Conservation (phyloP, 768 basidiomycete genomes). For the Phlegmacium glaucopus region DNA sequence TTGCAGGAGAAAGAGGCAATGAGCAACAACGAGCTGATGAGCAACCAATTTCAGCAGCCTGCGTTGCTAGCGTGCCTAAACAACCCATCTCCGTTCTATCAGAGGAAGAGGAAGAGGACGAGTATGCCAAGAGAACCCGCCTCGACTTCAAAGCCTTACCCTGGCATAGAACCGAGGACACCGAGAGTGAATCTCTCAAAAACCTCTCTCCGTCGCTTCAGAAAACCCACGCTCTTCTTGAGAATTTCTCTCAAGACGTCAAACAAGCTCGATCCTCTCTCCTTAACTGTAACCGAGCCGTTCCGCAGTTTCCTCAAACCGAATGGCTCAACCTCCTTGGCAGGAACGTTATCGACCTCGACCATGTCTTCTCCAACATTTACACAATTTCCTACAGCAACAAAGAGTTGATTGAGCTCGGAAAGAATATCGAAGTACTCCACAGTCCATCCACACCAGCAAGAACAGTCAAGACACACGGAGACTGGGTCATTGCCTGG, state of each 20-base stretch:
- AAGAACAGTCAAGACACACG: slow-evolving; percentile 8
- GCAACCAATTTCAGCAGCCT: too few species aligned
- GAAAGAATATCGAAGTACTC: neutral
- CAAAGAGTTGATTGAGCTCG: neutral
- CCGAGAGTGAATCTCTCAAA: too few species aligned
- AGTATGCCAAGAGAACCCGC: too few species aligned
- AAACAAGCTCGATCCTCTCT: slow-evolving; percentile 11
- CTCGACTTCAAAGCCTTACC: too few species aligned
- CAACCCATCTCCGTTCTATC: too few species aligned
- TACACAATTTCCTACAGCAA: slow-evolving; percentile 13
- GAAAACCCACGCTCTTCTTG: slow-evolving; percentile 9
- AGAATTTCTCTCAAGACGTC: slow-evolving; percentile 9
- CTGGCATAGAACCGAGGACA: too few species aligned
- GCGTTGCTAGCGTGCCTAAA: too few species aligned
- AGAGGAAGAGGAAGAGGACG: too few species aligned
- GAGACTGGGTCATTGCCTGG: slow-evolving; percentile 24
- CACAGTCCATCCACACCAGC: slow-evolving; percentile 3
- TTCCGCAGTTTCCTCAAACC: slow-evolving; percentile 18
- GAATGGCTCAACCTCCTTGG: slow-evolving; percentile 24
- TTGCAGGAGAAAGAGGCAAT: too few species aligned
- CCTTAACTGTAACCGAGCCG: slow-evolving; percentile 2
- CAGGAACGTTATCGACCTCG: slow-evolving; percentile 21
- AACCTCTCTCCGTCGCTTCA: slow-evolving; percentile 10
- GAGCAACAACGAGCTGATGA: too few species aligned
- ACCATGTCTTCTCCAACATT: slow-evolving; percentile 19